Percentiles rank a stretch among this genome's conserved stretches.
phyloP scores from a whole-genome alignment of 2,329 filamentous ascomycete genomes.

The Xylariaceae sp. region DNA sequence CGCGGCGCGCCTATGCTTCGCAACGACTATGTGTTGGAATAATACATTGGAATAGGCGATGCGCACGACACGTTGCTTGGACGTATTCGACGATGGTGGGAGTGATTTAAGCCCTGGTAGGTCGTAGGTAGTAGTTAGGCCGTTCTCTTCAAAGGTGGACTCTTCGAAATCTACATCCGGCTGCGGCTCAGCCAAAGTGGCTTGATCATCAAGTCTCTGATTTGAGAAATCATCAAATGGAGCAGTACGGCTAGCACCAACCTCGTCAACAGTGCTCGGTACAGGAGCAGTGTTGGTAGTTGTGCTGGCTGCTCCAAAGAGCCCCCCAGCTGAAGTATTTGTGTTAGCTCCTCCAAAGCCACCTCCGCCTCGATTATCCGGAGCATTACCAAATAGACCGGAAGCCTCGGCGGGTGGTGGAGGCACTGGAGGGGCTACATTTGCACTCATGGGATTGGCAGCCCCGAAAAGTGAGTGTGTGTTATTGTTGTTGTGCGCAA shows the following conservation, averaged over 20 bases:
- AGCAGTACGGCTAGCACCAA: not conserved
- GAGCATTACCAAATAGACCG: not conserved
- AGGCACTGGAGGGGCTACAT: not conserved
- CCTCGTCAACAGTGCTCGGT: not conserved
- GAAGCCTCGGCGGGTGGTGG: not conserved
- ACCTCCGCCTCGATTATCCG: not conserved
- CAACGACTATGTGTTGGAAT: slow-evolving; percentile 56
- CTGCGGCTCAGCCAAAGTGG: slow-evolving; percentile 15
- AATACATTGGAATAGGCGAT: slow-evolving; percentile 46
- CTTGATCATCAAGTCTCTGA: slow-evolving; percentile 18
- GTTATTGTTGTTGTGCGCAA: no score
- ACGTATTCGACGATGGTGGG: slow-evolving; percentile 44
- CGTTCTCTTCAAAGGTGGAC: slow-evolving; percentile 54
- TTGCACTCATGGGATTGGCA: not conserved
- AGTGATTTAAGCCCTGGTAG: slow-evolving; percentile 56
- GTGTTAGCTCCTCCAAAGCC: not conserved
- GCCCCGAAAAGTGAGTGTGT: not conserved
- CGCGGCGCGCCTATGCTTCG: slow-evolving; percentile 57
- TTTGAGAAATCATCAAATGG: no score
- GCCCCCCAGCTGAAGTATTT: no score
- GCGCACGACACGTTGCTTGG: slow-evolving; percentile 58
- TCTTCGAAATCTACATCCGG: slow-evolving; percentile 45
- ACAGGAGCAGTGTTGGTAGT: not conserved
- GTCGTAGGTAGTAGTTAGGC: slow-evolving; percentile 59
- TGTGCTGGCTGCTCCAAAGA: not conserved